Evolutionary conservation across 768 basidiomycete species (phyloP), one percentile per base, ranked within the genome.

Genomic region (Hydnomerulius pinastri): DNA sequence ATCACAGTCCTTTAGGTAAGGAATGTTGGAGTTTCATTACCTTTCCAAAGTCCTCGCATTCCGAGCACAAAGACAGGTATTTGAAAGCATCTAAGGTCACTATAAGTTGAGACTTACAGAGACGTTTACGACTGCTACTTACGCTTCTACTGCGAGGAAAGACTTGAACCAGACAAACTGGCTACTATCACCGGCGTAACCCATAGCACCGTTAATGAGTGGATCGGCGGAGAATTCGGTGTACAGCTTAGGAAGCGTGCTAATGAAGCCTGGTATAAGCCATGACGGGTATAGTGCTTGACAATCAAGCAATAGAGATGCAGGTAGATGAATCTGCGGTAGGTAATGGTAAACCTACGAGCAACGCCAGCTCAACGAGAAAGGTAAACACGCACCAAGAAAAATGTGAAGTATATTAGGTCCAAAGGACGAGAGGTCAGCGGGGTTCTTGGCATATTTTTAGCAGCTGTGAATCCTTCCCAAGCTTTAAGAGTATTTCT

Each of bases 61-160:
- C 86, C 88, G n/a, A 92, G 50, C 37, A 91, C 57, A 62, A 92
- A 92, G 0, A 85, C 77, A 0, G 92, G 92, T 0, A 92, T 68
- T 62, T 92, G 91, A 65, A 88, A 86, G 42, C 81, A 53, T 13
- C 85, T 45, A 28, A 0, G 8, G 29, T 10, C 18, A 32, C n/a
- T 50, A 32, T 35, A 33, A 23, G 17, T 17, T 4, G 30, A 32
- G 3, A 25, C 4, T 8, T 6, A 17, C 11, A 21, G 17, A n/a
- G n/a, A n/a, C n/a, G n/a, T n/a, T n/a, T n/a, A n/a, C n/a, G n/a
- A 20, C 13, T n/a, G 29, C 15, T 3, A 56, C 84, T 50, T 58
- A 88, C 86, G 66, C 68, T 67, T 89, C 86, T 5, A 86, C 64
- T n/a, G 67, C 62, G 12, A 87, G 46, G 62, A 89, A 90, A 2